These are phyloP conservation scores for Solanum medicagineum DNA, from an alignment of 257 asterid species.

Conservation along the genomic window DNA sequence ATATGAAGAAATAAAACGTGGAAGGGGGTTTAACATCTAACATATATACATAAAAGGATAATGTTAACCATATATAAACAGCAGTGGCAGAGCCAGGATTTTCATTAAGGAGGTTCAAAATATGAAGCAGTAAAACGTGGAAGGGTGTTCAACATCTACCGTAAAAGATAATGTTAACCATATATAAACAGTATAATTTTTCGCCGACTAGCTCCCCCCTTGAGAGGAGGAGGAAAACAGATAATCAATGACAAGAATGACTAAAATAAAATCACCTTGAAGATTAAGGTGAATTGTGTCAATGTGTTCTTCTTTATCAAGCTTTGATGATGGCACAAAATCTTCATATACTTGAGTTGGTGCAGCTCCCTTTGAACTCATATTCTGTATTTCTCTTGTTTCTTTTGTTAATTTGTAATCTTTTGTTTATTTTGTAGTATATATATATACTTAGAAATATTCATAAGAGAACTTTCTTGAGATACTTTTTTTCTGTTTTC, in stretches of 20 bases:
- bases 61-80: no score
- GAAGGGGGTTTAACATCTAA: no score
- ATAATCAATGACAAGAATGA: neutral
- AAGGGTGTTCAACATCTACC: no score
- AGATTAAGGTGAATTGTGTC: constrained; percentile 44
- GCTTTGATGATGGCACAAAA: constrained; percentile 41
- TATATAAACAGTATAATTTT: no score
- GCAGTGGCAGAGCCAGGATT: no score
- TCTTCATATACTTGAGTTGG: constrained; percentile 10
- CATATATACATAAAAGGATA: no score
- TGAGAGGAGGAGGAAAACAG: neutral
- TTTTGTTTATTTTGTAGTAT: neutral
- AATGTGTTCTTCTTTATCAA: constrained; percentile 36
- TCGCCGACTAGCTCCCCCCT: no score
- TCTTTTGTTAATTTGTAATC: neutral
- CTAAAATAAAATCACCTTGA: constrained; percentile 23
- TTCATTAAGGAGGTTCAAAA: no score
- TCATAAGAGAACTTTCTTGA: neutral
- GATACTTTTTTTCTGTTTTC: neutral
- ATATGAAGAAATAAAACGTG: no score
- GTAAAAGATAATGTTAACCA: no score
- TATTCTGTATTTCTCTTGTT: neutral
- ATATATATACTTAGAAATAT: neutral
- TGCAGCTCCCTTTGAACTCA: constrained; percentile 17
- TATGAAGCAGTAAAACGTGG: no score